A percentile compares a stretch with the other conserved stretches of the same genome.
These are phyloP conservation scores for Colletotrichum spaethianum DNA, from an alignment of 2,329 filamentous ascomycete species.

Conservation along the genomic window DNA sequence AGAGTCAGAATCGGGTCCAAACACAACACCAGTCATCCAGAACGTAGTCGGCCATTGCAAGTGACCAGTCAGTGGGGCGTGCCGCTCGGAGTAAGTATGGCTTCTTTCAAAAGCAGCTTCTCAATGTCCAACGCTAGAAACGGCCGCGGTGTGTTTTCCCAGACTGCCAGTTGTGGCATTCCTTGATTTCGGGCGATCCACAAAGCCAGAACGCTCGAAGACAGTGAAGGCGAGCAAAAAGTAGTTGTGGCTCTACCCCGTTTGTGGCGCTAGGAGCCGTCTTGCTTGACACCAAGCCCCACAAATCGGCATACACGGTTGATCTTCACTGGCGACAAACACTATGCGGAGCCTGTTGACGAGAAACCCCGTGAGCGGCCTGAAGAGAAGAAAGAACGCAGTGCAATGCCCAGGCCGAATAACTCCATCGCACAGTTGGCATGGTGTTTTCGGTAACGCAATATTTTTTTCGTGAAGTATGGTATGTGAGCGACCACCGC, in stretches of 20 bases:
- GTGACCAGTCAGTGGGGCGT: background rate
- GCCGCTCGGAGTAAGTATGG: background rate
- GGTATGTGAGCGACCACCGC: background rate
- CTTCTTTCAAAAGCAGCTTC: background rate
- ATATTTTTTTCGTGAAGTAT: background rate
- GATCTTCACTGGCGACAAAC: background rate
- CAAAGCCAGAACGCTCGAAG: background rate
- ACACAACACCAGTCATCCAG: background rate
- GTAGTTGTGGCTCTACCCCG: background rate
- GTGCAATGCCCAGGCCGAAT: background rate
- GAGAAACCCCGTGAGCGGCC: background rate
- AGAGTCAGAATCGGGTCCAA: background rate
- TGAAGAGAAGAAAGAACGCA: background rate
- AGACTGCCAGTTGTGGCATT: background rate
- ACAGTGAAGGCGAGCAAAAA: background rate
- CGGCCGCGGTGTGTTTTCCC: background rate
- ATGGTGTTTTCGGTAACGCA: background rate
- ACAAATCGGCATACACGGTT: background rate
- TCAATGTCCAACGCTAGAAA: background rate
- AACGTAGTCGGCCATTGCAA: background rate
- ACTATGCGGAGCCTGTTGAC: background rate
- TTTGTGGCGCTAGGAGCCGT: no score
- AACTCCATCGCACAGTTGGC: background rate
- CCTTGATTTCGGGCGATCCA: background rate
- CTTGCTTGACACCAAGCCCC: background rate